Conservation (phyloP, 768 basidiomycete species). For the Antrodiella citrinella region DNA sequence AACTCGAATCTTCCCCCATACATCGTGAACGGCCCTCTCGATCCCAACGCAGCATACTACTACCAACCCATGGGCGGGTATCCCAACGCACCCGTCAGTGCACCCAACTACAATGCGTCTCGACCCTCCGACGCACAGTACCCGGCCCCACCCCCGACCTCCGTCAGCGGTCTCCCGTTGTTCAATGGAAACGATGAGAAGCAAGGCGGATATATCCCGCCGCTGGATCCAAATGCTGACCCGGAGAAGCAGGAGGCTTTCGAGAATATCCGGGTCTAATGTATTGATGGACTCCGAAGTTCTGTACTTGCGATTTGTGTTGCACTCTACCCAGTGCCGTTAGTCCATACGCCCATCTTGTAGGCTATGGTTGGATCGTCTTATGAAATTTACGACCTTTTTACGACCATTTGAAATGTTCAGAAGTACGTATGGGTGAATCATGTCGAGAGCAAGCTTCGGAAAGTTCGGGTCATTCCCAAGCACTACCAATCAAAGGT, state of each 20-base stretch:
- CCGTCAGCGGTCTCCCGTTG: conserved; percentile 33
- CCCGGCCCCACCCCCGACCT: conserved; percentile 19
- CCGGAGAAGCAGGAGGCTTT: conserved; percentile 16
- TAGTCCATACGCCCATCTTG: no score
- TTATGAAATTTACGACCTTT: no score
- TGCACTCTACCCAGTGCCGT: no score
- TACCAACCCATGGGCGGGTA: conserved; percentile 23
- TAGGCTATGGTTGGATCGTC: no score
- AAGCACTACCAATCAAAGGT: no score
- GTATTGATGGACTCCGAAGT: no score
- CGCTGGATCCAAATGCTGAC: conserved; percentile 12
- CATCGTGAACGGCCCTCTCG: conserved; percentile 32
- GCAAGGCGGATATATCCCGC: conserved; percentile 20
- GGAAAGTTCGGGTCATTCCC: no score
- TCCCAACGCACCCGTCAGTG: neutral
- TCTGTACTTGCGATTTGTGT: no score
- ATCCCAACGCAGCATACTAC: conserved; percentile 21
- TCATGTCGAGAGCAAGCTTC: no score
- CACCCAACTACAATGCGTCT: neutral
- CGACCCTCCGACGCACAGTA: conserved; percentile 15
- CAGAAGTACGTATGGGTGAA: no score
- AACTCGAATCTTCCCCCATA: conserved; percentile 36
- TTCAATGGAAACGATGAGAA: conserved; percentile 32
- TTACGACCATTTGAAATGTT: no score
- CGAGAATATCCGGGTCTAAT: conserved; percentile 16